Evolutionary conservation across 1,139 yeast genomes (phyloP).

Genomic region (Lodderomyces theae): DNA sequence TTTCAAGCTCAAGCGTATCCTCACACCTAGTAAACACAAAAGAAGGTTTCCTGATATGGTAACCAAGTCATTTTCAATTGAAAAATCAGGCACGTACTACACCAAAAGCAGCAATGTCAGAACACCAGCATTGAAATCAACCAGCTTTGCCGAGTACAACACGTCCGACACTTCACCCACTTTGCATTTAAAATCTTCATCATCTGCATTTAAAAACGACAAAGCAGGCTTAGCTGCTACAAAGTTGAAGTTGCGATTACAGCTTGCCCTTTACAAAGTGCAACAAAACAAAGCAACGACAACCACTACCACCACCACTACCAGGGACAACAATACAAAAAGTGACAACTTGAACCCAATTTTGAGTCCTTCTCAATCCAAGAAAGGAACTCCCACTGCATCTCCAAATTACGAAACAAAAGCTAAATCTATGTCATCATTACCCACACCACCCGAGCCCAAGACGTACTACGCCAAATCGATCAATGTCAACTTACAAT

Average conservation of each 20-base stretch:
- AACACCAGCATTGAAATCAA: constrained; percentile 12
- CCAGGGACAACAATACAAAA: constrained; percentile 2
- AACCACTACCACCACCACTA: constrained; percentile 2
- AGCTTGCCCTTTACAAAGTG: constrained; percentile 76
- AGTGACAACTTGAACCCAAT: constrained; percentile 11
- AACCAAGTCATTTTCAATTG: constrained; percentile 14
- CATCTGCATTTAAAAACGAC: constrained; percentile 18
- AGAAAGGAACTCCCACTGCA: constrained; percentile 11
- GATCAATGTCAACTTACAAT: constrained; percentile 25
- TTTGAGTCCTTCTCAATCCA: constrained; percentile 13
- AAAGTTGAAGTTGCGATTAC: constrained; percentile 65
- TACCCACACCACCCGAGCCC: constrained; percentile 21
- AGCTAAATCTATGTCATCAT: constrained; percentile 8
- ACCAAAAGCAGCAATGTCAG: constrained; percentile 5
- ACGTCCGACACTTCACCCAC: constrained; percentile 7
- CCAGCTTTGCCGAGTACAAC: constrained; percentile 27
- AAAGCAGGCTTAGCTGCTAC: constrained; percentile 50
- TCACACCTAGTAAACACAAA: constrained; percentile 10
- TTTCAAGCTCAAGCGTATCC: constrained; percentile 2
- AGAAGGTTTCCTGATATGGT: constrained; percentile 12
- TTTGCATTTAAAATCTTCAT: neutral
- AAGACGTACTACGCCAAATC: constrained; percentile 19
- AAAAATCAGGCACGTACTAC: constrained; percentile 13
- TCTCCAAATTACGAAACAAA: constrained; percentile 8
- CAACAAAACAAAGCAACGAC: constrained; percentile 21